These are phyloP conservation scores for Pythium sukuiense DNA, from an alignment of 352 stramenopile genomes.

Conservation along the genomic window DNA sequence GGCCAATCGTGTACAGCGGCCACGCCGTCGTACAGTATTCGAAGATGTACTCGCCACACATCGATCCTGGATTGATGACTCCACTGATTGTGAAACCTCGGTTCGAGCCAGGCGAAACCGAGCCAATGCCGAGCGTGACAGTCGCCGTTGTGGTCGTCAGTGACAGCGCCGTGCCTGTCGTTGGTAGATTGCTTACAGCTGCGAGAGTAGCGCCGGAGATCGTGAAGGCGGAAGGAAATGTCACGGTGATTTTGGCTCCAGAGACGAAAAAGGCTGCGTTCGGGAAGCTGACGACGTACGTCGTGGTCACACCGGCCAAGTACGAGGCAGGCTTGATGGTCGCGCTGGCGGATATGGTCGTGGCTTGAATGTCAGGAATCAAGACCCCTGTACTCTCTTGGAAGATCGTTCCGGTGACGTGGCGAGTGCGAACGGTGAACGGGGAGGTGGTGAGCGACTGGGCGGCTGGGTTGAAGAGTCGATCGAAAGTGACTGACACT, in stretches of 20 bases:
- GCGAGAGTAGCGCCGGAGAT: conserved; percentile 31
- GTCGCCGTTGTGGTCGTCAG: conserved; percentile 17
- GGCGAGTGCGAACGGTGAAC: conserved; percentile 49
- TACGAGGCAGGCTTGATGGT: conserved; percentile 43
- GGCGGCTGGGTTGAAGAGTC: conserved; percentile 56
- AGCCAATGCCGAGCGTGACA: conserved; percentile 37
- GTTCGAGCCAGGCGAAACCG: conserved; percentile 35
- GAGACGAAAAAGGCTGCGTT: conserved; percentile 45
- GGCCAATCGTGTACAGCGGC: conserved; percentile 41
- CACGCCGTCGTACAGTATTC: conserved; percentile 49
- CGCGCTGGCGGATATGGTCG: conserved; percentile 32
- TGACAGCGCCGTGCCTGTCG: conserved; percentile 31
- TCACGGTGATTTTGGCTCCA: conserved; percentile 38
- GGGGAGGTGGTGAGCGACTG: conserved; percentile 20
- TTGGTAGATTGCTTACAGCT: conserved; percentile 33
- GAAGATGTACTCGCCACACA: conserved; percentile 55
- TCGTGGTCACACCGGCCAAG: conserved; percentile 41
- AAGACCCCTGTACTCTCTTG: conserved; percentile 34
- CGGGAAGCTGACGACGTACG: conserved; percentile 42
- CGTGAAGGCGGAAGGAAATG: conserved; percentile 46
- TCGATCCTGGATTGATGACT: conserved; percentile 58
- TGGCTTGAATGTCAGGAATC: conserved; percentile 29
- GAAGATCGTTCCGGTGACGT: conserved; percentile 38
- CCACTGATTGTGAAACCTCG: conserved; percentile 41
- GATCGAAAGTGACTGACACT: conserved; percentile 41